Evolutionary conservation across 805 yeast genomes (phyloP).

Genomic region (Metschnikowia continentalis): DNA sequence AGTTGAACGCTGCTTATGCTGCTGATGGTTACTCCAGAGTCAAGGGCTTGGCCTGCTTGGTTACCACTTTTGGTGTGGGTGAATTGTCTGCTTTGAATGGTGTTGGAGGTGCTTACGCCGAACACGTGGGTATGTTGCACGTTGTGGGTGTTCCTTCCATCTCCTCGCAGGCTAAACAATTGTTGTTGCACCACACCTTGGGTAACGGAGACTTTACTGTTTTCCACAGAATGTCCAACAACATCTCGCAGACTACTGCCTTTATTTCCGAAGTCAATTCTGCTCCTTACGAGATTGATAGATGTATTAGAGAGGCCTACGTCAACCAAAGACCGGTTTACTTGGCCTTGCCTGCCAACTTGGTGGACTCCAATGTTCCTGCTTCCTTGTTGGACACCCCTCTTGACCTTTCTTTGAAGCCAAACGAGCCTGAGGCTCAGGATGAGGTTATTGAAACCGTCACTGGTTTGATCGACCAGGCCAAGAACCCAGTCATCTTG

Average conservation of each 20-base stretch:
- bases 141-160: conserved; percentile 84
- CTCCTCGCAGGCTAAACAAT: conserved; percentile 65
- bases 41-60: conserved; percentile 67
- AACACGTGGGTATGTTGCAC: conserved; percentile 81
- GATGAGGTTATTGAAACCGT: conserved; percentile 54
- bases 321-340: conserved; percentile 76
- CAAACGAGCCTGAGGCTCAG: conserved; percentile 60
- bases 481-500: conserved; percentile 68
- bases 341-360: conserved; percentile 77
- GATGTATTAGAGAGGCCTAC: conserved; percentile 68
- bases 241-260: conserved; percentile 64
- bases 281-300: conserved; percentile 71
- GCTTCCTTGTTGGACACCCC: conserved; percentile 56
- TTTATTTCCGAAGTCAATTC: conserved; percentile 57
- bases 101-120: conserved; percentile 85
- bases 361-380: conserved; percentile 63
- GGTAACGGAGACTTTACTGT: conserved; percentile 81
- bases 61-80: conserved; percentile 91
- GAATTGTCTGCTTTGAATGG: conserved; percentile 82
- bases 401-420: conserved; percentile 54
- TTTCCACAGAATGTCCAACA: conserved; percentile 72
- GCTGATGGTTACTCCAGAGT: conserved; percentile 87
- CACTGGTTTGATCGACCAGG: conserved; percentile 47
- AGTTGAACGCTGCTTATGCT: conserved; percentile 82
- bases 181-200: conserved; percentile 76